Evolutionary conservation across 2,329 filamentous ascomycete species (phyloP), one percentile per base, ranked within the genome.

Genomic region (Diplodia seriata): DNA sequence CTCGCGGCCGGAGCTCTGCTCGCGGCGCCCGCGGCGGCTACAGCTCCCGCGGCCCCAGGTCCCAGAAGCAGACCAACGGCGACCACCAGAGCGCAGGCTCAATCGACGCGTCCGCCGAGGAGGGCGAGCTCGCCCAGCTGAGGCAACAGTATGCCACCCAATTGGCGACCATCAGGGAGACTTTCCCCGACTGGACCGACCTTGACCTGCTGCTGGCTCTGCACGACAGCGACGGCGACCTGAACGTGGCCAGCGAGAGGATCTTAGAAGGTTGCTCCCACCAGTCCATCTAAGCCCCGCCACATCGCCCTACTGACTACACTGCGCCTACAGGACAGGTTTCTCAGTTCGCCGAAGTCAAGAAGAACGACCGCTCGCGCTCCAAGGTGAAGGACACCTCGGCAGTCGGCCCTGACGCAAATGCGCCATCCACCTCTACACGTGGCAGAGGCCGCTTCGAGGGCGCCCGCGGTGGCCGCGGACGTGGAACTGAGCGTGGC

Each of bases 151-250:
- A 97, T 78, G 87, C 91, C 76, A 84, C 84, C 76, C 92, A 94
- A 83, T 87, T 97, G 74, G 85, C 85, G 70, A 89, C 90, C 75
- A 89, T 99, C 79, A 93, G 92, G 83, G 94, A 97, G 80, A 90
- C 98, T 83, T 97, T 97, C 84, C 89, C 92, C 69, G 91, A 93
- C 81, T 98, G 94, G 95, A 94, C 93, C 74, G 92, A 97, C 76
- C 92, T 94, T 80, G 94, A 98, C 80, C 88, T 98, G 71, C 89
- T 98, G 71, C 95, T 95, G 79, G 94, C 94, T 70, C 86, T 99
- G 69, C 89, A 97, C 80, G 95, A 99, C 84, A 91, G 90, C 68
- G 87, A 92, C 74, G 92, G 91, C 74, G 91, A 85, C 80, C 85
- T 93, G 75, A 87, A 91, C 73, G 82, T 87, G 74, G 88, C 91